phyloP scores from a whole-genome alignment of 164 flowering plant species.

The Berberis vulgaris region DNA sequence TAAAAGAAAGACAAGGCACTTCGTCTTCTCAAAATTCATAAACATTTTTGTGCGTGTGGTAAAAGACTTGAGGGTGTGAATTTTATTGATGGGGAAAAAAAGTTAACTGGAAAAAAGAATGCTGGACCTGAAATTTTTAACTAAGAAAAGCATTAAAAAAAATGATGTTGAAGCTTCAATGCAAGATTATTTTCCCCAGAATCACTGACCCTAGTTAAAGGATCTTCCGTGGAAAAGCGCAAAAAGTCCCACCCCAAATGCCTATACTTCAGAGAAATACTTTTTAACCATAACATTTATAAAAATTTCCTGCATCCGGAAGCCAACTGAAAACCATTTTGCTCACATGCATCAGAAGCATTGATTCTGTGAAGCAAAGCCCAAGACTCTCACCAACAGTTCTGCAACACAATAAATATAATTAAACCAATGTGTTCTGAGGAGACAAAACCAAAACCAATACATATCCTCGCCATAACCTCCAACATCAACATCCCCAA shows the following conservation, averaged over 20 bases:
- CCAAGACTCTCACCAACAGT: constrained; percentile 59
- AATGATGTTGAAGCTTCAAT: too few relatives aligned
- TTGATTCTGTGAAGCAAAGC: constrained; percentile 58
- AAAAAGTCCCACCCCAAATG: neutral
- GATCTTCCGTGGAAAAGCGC: too few relatives aligned
- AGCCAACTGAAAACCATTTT: constrained; percentile 34
- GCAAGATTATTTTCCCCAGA: too few relatives aligned
- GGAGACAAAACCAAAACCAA: constrained; percentile 36
- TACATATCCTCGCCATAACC: constrained; percentile 28
- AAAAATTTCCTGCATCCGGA: constrained; percentile 22
- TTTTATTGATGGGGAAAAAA: too few relatives aligned
- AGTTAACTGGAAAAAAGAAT: too few relatives aligned
- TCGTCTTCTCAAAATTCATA: too few relatives aligned
- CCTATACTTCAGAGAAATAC: constrained; percentile 8
- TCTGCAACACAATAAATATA: constrained; percentile 73
- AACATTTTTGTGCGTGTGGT: too few relatives aligned
- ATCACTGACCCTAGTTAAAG: too few relatives aligned
- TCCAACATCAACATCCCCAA: constrained; percentile 28
- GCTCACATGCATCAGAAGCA: constrained; percentile 50
- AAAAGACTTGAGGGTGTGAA: too few relatives aligned
- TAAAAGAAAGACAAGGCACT: too few relatives aligned
- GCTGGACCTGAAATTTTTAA: too few relatives aligned
- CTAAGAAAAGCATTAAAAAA: too few relatives aligned
- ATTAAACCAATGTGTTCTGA: constrained; percentile 36
- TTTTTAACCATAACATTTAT: neutral